phyloP scores from a whole-genome alignment of 306 rosid species.

The Vigna reflexopilosa region DNA sequence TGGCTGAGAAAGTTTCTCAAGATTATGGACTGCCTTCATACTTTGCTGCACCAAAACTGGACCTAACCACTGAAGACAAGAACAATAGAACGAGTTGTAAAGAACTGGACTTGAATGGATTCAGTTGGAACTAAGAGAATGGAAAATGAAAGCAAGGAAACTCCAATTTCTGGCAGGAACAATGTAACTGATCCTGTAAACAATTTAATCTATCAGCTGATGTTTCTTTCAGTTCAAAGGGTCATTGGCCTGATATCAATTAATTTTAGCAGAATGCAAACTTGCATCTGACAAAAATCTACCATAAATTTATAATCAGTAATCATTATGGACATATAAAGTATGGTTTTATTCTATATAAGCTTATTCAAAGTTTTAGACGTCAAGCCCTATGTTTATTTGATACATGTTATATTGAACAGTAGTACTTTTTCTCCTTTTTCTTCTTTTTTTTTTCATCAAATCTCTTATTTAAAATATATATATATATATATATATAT shows the following conservation, averaged over 20 bases:
- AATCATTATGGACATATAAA: conserved; percentile 8
- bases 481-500: too few species aligned
- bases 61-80: conserved; percentile 65
- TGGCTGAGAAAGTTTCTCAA: conserved; percentile 43
- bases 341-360: neutral
- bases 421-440: too few species aligned
- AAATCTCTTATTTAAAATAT: too few species aligned
- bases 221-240: conserved; percentile 33
- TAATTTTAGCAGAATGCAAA: conserved; percentile 33
- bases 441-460: too few species aligned
- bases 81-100: conserved; percentile 60
- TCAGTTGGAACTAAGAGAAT: conserved; percentile 63
- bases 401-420: too few species aligned
- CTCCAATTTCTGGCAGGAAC: neutral
- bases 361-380: conserved; percentile 18
- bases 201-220: neutral
- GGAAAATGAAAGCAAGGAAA: conserved; percentile 1
- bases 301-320: neutral
- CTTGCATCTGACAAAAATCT: conserved; percentile 18
- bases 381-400: neutral
- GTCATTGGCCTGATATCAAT: neutral
- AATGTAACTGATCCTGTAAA: neutral
- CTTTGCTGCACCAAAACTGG: conserved; percentile 60
- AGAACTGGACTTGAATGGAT: conserved; percentile 81
- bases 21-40: conserved; percentile 52